A percentile compares a stretch with the other conserved stretches of the same genome.
phyloP scores from a whole-genome alignment of 192 early-diverging fungal species.

The Coemansia guatemalensis region DNA sequence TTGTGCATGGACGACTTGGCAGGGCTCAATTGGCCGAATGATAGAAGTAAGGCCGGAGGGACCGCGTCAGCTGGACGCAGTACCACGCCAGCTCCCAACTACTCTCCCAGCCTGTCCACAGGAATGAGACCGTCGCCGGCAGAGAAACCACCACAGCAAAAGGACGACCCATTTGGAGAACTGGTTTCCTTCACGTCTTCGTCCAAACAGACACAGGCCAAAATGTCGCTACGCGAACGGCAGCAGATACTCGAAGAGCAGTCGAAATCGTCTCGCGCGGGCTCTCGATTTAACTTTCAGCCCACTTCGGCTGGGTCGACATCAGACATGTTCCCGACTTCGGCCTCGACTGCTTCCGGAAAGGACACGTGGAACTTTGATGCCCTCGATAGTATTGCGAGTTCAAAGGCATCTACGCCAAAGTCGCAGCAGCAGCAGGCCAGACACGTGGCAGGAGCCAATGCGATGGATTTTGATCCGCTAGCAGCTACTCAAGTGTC shows the following conservation, averaged over 20 bases:
- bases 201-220: slow-evolving; percentile 20
- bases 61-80: not conserved
- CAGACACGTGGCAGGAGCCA: slow-evolving; percentile 6
- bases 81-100: slow-evolving; percentile 27
- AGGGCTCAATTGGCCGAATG: slow-evolving; percentile 32
- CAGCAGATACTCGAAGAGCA: slow-evolving; percentile 36
- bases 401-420: slow-evolving; percentile 16
- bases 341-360: not conserved
- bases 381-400: slow-evolving; percentile 27
- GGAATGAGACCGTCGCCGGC: not conserved
- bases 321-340: slow-evolving; percentile 6
- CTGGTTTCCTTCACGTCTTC: slow-evolving; percentile 44
- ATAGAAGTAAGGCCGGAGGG: not conserved
- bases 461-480: slow-evolving; percentile 42
- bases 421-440: slow-evolving; percentile 18
- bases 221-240: slow-evolving; percentile 47
- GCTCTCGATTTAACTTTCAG: slow-evolving; percentile 24
- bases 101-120: slow-evolving; percentile 30
- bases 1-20: slow-evolving; percentile 41
- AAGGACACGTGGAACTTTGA: slow-evolving; percentile 51
- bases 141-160: slow-evolving; percentile 9
- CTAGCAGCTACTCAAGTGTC: slow-evolving; percentile 6
- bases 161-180: slow-evolving; percentile 53
- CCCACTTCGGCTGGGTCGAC: not conserved
- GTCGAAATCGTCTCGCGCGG: slow-evolving; percentile 15